Evolutionary conservation across 805 yeast genomes (phyloP).

Genomic region (Pachysolen tannophilus): DNA sequence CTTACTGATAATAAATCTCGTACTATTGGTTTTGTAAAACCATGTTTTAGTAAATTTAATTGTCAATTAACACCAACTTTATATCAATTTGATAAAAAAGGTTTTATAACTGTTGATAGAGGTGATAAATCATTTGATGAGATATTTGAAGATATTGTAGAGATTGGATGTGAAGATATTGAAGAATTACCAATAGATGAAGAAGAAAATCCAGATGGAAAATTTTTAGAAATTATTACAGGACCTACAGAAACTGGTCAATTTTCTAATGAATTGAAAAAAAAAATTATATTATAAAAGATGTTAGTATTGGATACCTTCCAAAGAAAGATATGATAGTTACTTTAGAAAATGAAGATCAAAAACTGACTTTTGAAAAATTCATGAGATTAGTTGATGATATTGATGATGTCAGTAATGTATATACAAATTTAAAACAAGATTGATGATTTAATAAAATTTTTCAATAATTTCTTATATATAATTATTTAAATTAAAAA

Average conservation of each 20-base stretch:
- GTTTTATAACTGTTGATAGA: conserved; percentile 53
- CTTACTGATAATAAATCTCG: conserved; percentile 84
- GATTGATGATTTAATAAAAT: too few species aligned
- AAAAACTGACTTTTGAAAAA: conserved; percentile 43
- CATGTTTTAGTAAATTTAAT: conserved; percentile 63
- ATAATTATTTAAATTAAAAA: neutral
- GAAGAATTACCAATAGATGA: conserved; percentile 40
- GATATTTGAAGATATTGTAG: conserved; percentile 68
- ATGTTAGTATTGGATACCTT: conserved; percentile 61
- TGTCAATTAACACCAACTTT: conserved; percentile 70
- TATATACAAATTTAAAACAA: conserved; percentile 60
- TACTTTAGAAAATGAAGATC: conserved; percentile 44
- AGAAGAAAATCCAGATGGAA: conserved; percentile 29
- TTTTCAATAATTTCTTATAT: neutral
- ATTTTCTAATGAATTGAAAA: conserved; percentile 51
- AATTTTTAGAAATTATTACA: conserved; percentile 43
- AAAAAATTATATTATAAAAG: conserved; percentile 50
- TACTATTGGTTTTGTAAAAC: conserved; percentile 67
- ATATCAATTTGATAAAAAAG: conserved; percentile 72
- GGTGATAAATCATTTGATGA: conserved; percentile 43
- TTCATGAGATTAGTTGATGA: conserved; percentile 59
- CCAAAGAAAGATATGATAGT: conserved; percentile 57
- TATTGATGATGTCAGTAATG: conserved; percentile 76
- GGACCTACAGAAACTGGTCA: conserved; percentile 56
- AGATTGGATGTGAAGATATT: conserved; percentile 74